Evolutionary conservation across 2,329 filamentous ascomycete species (phyloP), one percentile per base, ranked within the genome.

Genomic region (Cladosporium oxysporum): DNA sequence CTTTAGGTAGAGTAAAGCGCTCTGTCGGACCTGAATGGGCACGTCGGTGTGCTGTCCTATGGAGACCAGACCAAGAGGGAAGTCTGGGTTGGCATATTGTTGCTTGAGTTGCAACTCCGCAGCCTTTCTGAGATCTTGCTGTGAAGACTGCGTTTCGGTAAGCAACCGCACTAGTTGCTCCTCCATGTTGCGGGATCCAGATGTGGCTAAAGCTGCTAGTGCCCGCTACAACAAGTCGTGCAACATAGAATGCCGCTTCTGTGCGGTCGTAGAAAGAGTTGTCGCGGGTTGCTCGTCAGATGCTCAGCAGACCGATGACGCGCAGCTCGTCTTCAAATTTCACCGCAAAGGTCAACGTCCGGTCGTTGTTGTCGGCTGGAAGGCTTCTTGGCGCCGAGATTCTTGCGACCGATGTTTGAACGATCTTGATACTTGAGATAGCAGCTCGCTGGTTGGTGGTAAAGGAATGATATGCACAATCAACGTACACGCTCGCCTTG

Each of bases 91-190:
- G 68, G 84, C 78, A 76, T 90, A 89, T 69, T 91, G 87, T 70
- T 87, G 87, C 77, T 88, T 87, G 61, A 97, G 86, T 74, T 92
- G 91, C 75, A 90, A 84, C 81, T 99, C 95, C 72, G 95, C 95
- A 77, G 91, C 88, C 77, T 91, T 93, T 78, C 94, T 90, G 66
- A 90, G 89, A 64, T 82, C 88, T 78, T 94, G 89, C 66, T 89
- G 87, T 67, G 91, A 75, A 69, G 89, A 89, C 82, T 96, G 92
- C 59, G 93, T 96, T 80, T 93, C 92, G 74, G 90, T 88, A 70
- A 99, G 89, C 78, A 98, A 86, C 79, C 90, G 89, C 73, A 95
- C 89, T 79, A 99, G 88, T 83, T 96, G 90, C 81, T 96, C 90
- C 86, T 97, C 93, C 93, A 97, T 97, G 47, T 62, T 62, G 28